These are phyloP conservation scores for Aspergillus ochraceus DNA, from an alignment of 2,329 filamentous ascomycete species.

Conservation along the genomic window DNA sequence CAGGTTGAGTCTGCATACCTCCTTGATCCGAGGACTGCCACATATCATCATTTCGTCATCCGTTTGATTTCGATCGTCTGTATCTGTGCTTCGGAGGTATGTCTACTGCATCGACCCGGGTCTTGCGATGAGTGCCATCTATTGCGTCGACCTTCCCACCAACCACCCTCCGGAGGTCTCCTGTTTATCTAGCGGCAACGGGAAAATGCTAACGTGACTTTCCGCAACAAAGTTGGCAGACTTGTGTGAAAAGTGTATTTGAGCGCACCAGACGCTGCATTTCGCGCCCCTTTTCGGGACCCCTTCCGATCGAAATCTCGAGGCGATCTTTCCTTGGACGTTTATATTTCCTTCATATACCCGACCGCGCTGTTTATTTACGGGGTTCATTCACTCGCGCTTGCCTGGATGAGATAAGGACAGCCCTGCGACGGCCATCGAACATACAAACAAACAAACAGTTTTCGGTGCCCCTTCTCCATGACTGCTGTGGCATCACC, in stretches of 20 bases:
- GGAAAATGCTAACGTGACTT: conserved; percentile 35
- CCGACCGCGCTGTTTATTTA: conserved; percentile 5
- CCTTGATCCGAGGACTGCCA: conserved; percentile 27
- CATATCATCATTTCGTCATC: conserved; percentile 17
- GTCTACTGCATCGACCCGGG: conserved; percentile 5
- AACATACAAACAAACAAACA: conserved; percentile 16
- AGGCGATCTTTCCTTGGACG: not conserved
- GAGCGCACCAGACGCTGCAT: conserved; percentile 8
- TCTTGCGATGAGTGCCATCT: conserved; percentile 5
- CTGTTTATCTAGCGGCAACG: conserved; percentile 22
- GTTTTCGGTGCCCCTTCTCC: conserved; percentile 31
- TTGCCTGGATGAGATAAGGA: conserved; percentile 16
- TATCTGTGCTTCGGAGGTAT: conserved; percentile 18
- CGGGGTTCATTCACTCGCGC: conserved; percentile 7
- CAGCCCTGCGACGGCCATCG: conserved; percentile 6
- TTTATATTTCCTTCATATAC: not conserved
- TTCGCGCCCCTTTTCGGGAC: not conserved
- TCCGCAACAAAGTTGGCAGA: conserved; percentile 25
- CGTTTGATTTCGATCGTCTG: conserved; percentile 12
- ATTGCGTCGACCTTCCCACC: not conserved
- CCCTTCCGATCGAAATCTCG: not conserved
- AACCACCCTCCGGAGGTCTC: conserved; percentile 1
- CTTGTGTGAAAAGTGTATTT: conserved; percentile 6
- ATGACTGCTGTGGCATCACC: conserved; percentile 70
- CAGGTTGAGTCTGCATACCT: conserved; percentile 30